Conservation (phyloP, 2,329 filamentous ascomycete species). For the Claviceps africana region DNA sequence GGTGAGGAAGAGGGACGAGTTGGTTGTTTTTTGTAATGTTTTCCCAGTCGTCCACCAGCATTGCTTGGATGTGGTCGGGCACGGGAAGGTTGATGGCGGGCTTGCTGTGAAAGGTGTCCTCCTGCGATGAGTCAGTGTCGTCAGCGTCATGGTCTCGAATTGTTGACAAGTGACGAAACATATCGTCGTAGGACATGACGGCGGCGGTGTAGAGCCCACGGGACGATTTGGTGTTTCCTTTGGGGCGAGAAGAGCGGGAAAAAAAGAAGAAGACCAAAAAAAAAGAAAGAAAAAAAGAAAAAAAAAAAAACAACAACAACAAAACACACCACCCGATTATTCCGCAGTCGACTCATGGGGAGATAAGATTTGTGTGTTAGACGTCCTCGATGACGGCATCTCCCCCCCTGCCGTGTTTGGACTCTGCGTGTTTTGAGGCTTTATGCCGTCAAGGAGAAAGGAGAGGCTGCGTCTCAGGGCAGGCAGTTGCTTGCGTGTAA, state of each 20-base stretch:
- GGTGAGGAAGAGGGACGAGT: slow-evolving; percentile 71
- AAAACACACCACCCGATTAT: neutral
- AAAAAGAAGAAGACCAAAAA: no score
- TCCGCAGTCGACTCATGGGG: slow-evolving; percentile 3
- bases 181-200: neutral
- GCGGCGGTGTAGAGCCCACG: no score
- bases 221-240: neutral
- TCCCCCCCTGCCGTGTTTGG: neutral
- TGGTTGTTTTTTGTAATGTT: slow-evolving; percentile 93
- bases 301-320: neutral
- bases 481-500: neutral
- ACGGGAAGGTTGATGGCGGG: slow-evolving; percentile 78
- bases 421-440: neutral
- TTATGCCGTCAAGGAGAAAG: neutral
- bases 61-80: slow-evolving; percentile 78
- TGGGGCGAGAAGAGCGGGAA: neutral
- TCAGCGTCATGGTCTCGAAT: neutral
- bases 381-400: neutral
- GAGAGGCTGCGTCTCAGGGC: neutral
- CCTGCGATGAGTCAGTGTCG: slow-evolving; percentile 35
- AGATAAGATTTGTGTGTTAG: neutral
- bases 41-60: slow-evolving; percentile 97
- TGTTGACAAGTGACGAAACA: neutral
- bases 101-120: slow-evolving; percentile 72
- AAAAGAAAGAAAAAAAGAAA: no score